These are phyloP conservation scores for Cydonia oblonga DNA, from an alignment of 331 rosid genomes.

Conservation along the genomic window DNA sequence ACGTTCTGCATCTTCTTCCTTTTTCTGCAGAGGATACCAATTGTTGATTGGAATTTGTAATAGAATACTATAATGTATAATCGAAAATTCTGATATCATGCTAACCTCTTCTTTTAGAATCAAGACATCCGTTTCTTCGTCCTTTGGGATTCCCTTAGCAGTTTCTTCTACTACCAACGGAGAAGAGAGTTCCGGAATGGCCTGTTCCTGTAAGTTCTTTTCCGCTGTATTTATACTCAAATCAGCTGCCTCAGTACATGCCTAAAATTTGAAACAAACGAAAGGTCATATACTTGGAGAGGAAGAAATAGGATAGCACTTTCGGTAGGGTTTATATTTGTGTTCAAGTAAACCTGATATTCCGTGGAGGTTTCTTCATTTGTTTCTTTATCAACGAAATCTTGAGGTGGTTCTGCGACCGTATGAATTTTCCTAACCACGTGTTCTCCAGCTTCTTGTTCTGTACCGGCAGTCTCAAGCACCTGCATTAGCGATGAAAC, in stretches of 20 bases:
- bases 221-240: conserved; percentile 3
- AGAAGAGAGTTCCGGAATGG: not conserved
- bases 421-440: not conserved
- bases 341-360: conserved; percentile 4
- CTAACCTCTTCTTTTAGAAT: not conserved
- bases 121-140: not conserved
- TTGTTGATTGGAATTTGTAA: not conserved
- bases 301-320: not conserved
- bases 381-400: not conserved
- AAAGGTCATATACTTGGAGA: not conserved
- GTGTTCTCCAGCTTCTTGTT: not conserved
- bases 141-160: not conserved
- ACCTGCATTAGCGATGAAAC: not conserved
- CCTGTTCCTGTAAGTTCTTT: conserved; percentile 2
- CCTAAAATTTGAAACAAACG: conserved; percentile 1
- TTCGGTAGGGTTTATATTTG: not conserved
- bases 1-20: conserved; percentile 4
- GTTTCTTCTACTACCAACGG: not conserved
- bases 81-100: not conserved
- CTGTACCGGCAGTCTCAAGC: not conserved
- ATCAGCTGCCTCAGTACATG: not conserved
- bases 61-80: not conserved
- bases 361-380: not conserved
- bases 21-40: not conserved
- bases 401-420: not conserved